Conservation (phyloP, 2,329 filamentous ascomycete genomes). For the Alternaria sp. region DNA sequence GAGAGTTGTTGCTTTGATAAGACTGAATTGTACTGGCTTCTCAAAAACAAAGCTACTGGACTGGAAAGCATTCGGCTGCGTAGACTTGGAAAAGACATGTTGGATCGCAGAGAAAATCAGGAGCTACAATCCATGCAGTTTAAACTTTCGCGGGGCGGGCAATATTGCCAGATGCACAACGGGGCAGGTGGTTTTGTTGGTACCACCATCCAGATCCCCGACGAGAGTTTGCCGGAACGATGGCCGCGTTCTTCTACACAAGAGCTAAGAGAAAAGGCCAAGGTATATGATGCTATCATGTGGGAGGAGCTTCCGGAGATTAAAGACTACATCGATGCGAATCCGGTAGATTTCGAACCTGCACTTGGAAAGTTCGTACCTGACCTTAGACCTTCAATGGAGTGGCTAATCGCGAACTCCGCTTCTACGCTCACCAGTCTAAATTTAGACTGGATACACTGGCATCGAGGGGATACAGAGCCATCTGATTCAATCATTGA, state of each 20-base stretch:
- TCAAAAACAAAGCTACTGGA: constrained; percentile 37
- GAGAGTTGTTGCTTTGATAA: constrained; percentile 54
- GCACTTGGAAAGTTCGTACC: constrained; percentile 1
- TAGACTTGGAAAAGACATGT: constrained; percentile 47
- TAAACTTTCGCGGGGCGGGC: constrained; percentile 44
- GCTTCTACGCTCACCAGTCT: constrained; percentile 43
- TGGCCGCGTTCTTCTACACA: constrained; percentile 14
- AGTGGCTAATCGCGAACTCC: constrained; percentile 32
- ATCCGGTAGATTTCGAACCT: constrained; percentile 17
- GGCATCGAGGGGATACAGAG: constrained; percentile 34
- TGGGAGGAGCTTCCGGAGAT: constrained; percentile 41
- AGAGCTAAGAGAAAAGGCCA: constrained; percentile 29
- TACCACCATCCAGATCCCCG: constrained; percentile 40
- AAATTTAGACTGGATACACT: constrained; percentile 49
- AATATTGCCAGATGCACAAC: constrained; percentile 37
- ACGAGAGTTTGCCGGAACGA: constrained; percentile 13
- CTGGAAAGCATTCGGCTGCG: constrained; percentile 56
- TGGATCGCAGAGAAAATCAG: constrained; percentile 11
- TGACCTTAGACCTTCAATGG: constrained; percentile 23
- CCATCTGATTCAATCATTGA: constrained; percentile 11
- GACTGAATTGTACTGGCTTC: constrained; percentile 24
- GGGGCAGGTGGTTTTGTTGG: constrained; percentile 44
- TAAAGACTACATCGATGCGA: constrained; percentile 30
- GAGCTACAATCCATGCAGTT: constrained; percentile 38
- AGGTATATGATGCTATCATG: constrained; percentile 37